phyloP scores from a whole-genome alignment of 2,329 filamentous ascomycete species.

The Trichoderma koningii region DNA sequence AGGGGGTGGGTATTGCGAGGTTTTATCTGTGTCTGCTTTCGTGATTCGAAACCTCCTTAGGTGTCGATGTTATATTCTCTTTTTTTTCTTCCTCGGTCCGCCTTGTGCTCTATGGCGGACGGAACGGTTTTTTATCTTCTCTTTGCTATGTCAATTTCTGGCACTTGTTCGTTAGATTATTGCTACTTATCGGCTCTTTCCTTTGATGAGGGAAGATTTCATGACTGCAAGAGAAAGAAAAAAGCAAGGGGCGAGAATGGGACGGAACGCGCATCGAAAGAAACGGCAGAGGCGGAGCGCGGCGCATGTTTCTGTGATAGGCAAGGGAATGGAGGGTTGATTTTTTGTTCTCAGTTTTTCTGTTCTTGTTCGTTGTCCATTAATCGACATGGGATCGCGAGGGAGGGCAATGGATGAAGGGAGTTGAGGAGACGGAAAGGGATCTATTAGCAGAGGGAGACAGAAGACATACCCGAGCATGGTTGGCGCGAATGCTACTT shows the following conservation, averaged over 20 bases:
- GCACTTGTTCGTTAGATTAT: slow-evolving; percentile 3
- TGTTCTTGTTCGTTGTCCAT: no score
- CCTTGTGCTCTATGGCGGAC: not conserved
- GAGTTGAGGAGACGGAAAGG: no score
- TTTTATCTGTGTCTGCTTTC: not conserved
- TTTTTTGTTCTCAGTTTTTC: no score
- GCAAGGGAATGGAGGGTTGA: not conserved
- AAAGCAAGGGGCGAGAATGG: not conserved
- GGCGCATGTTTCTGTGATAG: not conserved
- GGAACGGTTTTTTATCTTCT: not conserved
- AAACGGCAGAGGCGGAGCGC: not conserved
- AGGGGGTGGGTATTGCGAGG: not conserved
- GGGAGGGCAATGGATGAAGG: no score
- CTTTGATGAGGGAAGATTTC: not conserved
- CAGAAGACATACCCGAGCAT: slow-evolving; percentile 16
- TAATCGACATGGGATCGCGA: no score
- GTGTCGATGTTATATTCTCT: not conserved
- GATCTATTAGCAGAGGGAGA: not conserved
- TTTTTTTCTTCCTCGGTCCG: not conserved
- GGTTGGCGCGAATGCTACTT: not conserved
- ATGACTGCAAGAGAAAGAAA: not conserved
- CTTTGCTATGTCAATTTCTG: not conserved
- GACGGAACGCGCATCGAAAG: not conserved
- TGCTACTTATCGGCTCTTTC: not conserved
- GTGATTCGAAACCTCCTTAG: not conserved